A percentile compares a stretch with the other conserved stretches of the same genome.
Evolutionary conservation across 2,329 filamentous ascomycete genomes (phyloP).

Genomic region (Sclerotinia trifoliorum): DNA sequence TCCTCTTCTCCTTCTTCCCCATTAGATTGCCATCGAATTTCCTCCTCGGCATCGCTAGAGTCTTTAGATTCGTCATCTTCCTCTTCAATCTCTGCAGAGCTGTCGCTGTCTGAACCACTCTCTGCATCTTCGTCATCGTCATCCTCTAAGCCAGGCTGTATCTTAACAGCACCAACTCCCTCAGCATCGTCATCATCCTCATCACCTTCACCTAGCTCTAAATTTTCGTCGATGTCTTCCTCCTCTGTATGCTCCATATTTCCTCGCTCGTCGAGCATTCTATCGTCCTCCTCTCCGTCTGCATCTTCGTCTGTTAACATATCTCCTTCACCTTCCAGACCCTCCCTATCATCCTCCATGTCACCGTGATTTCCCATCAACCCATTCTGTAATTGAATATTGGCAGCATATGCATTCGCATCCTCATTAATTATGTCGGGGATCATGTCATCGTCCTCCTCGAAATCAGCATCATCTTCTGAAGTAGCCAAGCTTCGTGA

Average conservation of each 20-base stretch:
- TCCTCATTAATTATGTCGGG: conserved; percentile 35
- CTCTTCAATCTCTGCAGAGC: conserved; percentile 33
- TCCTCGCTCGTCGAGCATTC: conserved; percentile 36
- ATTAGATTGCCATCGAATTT: conserved; percentile 53
- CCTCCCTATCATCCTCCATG: conserved; percentile 29
- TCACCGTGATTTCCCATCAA: conserved; percentile 34
- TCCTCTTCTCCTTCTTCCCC: conserved; percentile 50
- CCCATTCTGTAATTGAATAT: conserved; percentile 40
- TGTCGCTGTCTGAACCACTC: conserved; percentile 34
- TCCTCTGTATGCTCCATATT: conserved; percentile 41
- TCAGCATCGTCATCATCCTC: conserved; percentile 44
- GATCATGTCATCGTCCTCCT: conserved; percentile 39
- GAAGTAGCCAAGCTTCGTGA: conserved; percentile 39
- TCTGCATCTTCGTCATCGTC: conserved; percentile 45
- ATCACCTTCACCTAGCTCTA: conserved; percentile 45
- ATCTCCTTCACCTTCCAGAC: conserved; percentile 37
- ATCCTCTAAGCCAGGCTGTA: conserved; percentile 36
- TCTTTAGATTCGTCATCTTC: conserved; percentile 54
- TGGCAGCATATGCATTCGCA: conserved; percentile 39
- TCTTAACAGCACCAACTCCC: conserved; percentile 41
- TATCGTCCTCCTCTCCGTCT: conserved; percentile 43
- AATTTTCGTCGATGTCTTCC: conserved; percentile 43
- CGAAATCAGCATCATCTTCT: conserved; percentile 41
- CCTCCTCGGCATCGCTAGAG: conserved; percentile 60
- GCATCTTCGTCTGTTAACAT: conserved; percentile 38